Evolutionary conservation across 345 rosid species (phyloP).

Genomic region (Cardamine occulta): DNA sequence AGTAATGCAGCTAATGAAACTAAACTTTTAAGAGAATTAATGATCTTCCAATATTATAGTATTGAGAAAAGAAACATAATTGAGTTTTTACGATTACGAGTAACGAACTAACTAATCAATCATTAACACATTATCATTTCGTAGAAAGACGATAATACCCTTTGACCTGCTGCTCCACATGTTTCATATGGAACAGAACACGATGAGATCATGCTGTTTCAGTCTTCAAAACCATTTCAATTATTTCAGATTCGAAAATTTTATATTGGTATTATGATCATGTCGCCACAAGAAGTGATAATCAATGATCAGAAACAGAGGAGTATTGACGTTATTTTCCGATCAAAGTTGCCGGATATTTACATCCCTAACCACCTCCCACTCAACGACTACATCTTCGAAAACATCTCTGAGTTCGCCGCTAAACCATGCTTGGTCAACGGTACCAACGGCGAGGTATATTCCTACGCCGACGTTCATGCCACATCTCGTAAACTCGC

Average conservation of each 20-base stretch:
- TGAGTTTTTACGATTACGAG: not conserved
- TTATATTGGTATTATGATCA: not conserved
- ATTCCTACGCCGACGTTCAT: slow-evolving; percentile 67
- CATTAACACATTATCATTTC: not conserved
- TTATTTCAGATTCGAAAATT: not conserved
- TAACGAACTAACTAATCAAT: too few relatives aligned
- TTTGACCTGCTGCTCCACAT: not conserved
- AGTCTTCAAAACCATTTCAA: not conserved
- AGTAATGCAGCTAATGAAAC: not conserved
- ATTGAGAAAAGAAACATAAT: not conserved
- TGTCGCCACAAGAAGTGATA: slow-evolving; percentile 24
- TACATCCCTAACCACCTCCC: slow-evolving; percentile 74
- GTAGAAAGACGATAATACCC: not conserved
- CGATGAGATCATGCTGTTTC: not conserved
- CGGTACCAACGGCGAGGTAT: slow-evolving; percentile 56
- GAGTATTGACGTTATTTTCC: slow-evolving; percentile 51
- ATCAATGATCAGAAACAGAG: slow-evolving; percentile 36
- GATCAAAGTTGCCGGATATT: slow-evolving; percentile 78
- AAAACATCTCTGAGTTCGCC: slow-evolving; percentile 62
- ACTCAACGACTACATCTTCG: slow-evolving; percentile 65
- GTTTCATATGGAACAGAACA: not conserved
- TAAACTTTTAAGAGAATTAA: too few relatives aligned
- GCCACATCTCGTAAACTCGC: slow-evolving; percentile 58
- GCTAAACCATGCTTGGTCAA: slow-evolving; percentile 70
- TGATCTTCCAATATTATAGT: not conserved